Evolutionary conservation across 2,329 filamentous ascomycete species (phyloP).

Genomic region (Penicillium sclerotigenum): DNA sequence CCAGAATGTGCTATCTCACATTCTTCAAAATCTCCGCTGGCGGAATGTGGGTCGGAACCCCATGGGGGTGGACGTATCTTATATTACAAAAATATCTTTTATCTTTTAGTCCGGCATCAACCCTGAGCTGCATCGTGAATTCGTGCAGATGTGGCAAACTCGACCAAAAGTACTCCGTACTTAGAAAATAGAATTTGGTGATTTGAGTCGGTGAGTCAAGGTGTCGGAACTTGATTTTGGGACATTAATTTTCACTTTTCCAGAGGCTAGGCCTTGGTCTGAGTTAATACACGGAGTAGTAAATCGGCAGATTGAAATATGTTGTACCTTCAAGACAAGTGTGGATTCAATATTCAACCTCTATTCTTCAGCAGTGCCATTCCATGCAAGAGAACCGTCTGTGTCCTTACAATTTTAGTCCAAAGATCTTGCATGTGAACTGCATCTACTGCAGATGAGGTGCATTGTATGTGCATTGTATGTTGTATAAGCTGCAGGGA

Average conservation of each 20-base stretch:
- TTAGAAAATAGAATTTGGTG: neutral
- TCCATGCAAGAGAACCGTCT: slow-evolving; percentile 7
- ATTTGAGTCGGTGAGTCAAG: slow-evolving; percentile 2
- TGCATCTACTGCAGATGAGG: slow-evolving; percentile 7
- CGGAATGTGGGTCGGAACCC: slow-evolving; percentile 7
- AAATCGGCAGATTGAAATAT: neutral
- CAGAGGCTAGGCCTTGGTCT: neutral
- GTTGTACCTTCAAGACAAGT: neutral
- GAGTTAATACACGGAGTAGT: neutral
- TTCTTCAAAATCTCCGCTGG: slow-evolving; percentile 1
- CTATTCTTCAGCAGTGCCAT: neutral
- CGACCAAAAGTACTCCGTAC: neutral
- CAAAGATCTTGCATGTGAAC: slow-evolving; percentile 19
- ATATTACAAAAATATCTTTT: neutral
- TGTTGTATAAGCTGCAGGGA: slow-evolving; percentile 14
- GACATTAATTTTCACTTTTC: neutral
- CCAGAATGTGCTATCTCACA: slow-evolving; percentile 5
- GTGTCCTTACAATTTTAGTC: slow-evolving; percentile 14
- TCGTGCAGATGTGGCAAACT: neutral
- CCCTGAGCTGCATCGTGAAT: neutral
- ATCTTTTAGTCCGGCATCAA: neutral
- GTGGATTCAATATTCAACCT: neutral
- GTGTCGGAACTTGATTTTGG: neutral
- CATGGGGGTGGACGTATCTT: slow-evolving; percentile 5
- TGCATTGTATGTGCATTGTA: too few species aligned